Evolutionary conservation across 2,329 filamentous ascomycete species (phyloP), one percentile per base, ranked within the genome.

Genomic region (Didymella arachidicola): DNA sequence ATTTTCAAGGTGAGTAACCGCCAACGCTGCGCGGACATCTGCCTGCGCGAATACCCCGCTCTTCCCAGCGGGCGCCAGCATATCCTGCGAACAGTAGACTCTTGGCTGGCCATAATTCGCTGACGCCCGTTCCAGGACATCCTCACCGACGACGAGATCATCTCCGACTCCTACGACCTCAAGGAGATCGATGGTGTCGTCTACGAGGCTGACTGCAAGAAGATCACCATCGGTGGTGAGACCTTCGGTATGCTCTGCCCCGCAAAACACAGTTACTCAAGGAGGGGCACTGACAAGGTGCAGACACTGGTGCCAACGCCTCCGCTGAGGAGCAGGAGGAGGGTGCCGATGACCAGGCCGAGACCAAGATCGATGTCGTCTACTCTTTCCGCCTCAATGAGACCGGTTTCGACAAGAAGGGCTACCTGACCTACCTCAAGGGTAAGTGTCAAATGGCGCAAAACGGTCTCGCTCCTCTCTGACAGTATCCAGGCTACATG

Each of bases 231-330:
- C 80, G 92, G 88, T 66, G 86, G 80, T 65, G 87, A 94, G 76
- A 79, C 85, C 67, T 87, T 96, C 76, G 84, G 90, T 93, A 79
- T 43, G 57, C 38, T 38, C 3, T 19, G 55, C 47, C 39, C 47
- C 39, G 32, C 48, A 42, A 51, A 14, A 19, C 19, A 39, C 47
- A 42, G 16, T 48, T 46, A 26, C 25, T 18, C 51, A 39, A 16
- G 7, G 34, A 32, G 18, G 18, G 36, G 48, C 45, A 29, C 62
- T 61, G 61, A 63, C 53, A 26, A 3, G 4, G 29, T 36, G 34
- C 60, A 92, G 90, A 95, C 80, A 95, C 86, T 74, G 95, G 95
- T 79, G 95, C 93, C 84, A 99, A 99, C 82, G 91, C 95, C 72
- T 98, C 94, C 72, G 93, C 95, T 63, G 95, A 98, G 84, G 94